Evolutionary conservation across 2,329 filamentous ascomycete genomes (phyloP).

Genomic region (Mariannaea elegans): DNA sequence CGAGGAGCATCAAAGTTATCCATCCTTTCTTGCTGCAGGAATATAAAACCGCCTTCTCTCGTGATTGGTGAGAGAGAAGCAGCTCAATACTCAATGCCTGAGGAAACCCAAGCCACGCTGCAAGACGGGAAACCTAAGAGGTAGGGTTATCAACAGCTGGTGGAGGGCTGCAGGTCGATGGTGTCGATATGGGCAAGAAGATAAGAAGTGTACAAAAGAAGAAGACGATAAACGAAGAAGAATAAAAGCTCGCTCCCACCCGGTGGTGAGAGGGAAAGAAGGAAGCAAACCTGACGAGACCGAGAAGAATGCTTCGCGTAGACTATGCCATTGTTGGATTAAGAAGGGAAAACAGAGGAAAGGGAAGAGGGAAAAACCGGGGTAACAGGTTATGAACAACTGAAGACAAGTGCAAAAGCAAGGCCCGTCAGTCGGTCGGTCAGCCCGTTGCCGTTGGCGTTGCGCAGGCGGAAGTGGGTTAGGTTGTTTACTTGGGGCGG

Average conservation of each 20-base stretch:
- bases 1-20: constrained; percentile 31
- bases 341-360: constrained; percentile 20
- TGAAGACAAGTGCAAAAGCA: constrained; percentile 20
- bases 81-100: constrained; percentile 5
- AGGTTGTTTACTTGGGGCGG: constrained; percentile 37
- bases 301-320: constrained; percentile 26
- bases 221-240: background rate
- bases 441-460: constrained; percentile 30
- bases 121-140: constrained; percentile 15
- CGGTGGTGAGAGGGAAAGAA: constrained; percentile 20
- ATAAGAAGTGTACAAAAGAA: constrained; percentile 1
- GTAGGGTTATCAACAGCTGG: constrained; percentile 2
- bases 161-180: background rate
- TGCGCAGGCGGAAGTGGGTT: constrained; percentile 16
- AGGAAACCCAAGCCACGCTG: constrained; percentile 12
- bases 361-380: constrained; percentile 29
- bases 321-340: constrained; percentile 38
- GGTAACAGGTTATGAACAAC: constrained; percentile 27
- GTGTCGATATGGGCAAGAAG: background rate
- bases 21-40: constrained; percentile 4
- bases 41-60: constrained; percentile 8
- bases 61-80: constrained; percentile 17
- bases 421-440: constrained; percentile 25
- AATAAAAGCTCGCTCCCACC: constrained; percentile 22
- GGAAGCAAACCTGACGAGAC: constrained; percentile 22